Conservation (phyloP, 306 rosid species). For the Dryas alaskensis region DNA sequence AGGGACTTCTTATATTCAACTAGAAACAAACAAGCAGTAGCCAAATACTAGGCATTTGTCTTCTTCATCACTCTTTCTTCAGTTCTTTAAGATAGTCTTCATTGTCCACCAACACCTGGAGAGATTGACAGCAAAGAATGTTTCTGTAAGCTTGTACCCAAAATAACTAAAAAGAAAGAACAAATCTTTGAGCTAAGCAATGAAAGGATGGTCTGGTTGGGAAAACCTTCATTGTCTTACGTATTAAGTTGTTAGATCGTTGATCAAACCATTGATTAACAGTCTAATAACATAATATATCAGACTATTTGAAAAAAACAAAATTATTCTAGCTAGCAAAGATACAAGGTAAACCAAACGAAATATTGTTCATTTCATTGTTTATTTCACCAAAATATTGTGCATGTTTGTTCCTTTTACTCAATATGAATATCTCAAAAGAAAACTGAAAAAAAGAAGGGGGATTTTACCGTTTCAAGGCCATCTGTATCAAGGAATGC, state of each 20-base stretch:
- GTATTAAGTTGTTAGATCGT: no score
- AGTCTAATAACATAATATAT: no score
- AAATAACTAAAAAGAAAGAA: neutral
- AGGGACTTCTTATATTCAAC: neutral
- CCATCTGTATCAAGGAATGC: constrained; percentile 17
- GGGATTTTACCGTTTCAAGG: constrained; percentile 4
- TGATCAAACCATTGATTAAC: no score
- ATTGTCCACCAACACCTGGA: constrained; percentile 22
- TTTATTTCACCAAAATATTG: no score
- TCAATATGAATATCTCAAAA: no score
- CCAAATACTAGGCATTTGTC: neutral
- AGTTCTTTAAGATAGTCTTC: neutral
- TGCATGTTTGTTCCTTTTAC: neutral
- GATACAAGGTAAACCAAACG: no score
- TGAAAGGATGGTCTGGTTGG: no score
- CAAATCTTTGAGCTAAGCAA: neutral
- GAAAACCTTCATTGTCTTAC: no score
- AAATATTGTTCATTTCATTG: no score
- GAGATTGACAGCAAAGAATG: neutral
- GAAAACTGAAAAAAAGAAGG: neutral
- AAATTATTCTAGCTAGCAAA: no score
- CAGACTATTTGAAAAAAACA: no score
- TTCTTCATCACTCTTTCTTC: neutral
- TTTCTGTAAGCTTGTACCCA: neutral
- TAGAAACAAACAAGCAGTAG: neutral